phyloP scores from a whole-genome alignment of 1,284 basidiomycete species.

The Microbotryum silenes-acaulis region DNA sequence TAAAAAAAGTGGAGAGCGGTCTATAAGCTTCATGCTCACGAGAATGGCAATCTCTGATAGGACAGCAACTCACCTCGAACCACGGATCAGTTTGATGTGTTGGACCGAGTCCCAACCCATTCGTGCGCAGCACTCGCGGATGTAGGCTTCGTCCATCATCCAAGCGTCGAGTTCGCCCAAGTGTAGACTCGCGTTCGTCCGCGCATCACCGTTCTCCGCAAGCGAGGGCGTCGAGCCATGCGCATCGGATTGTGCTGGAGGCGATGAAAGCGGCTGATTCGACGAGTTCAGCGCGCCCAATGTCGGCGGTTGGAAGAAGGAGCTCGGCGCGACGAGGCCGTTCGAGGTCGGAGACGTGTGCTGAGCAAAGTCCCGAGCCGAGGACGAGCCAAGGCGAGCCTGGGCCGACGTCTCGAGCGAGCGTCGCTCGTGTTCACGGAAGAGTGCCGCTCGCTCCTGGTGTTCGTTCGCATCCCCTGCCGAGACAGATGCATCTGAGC shows the following conservation, averaged over 20 bases:
- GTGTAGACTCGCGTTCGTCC: constrained; percentile 23
- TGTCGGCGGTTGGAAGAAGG: constrained; percentile 15
- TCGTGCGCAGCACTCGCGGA: constrained; percentile 27
- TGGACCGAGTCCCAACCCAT: constrained; percentile 32
- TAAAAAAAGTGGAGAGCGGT: constrained; percentile 24
- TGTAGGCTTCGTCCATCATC: constrained; percentile 32
- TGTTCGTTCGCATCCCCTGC: constrained; percentile 6
- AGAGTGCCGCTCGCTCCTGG: constrained; percentile 22
- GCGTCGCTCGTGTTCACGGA: constrained; percentile 27
- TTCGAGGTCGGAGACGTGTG: too few relatives aligned
- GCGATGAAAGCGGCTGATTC: not conserved
- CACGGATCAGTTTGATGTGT: constrained; percentile 29
- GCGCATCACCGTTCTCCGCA: not conserved
- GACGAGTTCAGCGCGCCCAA: constrained; percentile 6
- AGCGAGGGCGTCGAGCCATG: too few relatives aligned
- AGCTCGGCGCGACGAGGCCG: constrained; percentile 4
- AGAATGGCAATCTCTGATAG: not conserved
- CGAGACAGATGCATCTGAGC: constrained; percentile 1
- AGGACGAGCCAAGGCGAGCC: constrained; percentile 5
- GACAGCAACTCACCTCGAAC: constrained; percentile 13
- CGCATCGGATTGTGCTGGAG: not conserved
- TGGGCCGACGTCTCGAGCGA: constrained; percentile 18
- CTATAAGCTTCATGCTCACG: not conserved
- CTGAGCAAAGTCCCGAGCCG: not conserved
- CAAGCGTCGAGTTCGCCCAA: constrained; percentile 30